These are phyloP conservation scores for Aurinia saxatilis DNA, from an alignment of 345 rosid species.

Conservation along the genomic window DNA sequence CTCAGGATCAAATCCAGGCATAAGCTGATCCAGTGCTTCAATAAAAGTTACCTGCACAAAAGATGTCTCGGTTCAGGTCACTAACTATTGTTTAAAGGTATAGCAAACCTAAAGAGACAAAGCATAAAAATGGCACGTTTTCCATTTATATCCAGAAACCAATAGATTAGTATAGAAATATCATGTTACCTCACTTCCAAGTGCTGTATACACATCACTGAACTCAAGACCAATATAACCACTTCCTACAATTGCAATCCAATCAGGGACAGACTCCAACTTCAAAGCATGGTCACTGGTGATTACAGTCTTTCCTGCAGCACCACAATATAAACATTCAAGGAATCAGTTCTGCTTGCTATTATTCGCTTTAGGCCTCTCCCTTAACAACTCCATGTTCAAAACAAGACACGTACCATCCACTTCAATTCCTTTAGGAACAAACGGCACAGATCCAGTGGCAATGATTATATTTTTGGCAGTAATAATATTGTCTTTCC, in stretches of 20 bases:
- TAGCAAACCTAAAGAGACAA: neutral
- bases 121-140: neutral
- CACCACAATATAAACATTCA: conserved; percentile 9
- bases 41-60: conserved; percentile 78
- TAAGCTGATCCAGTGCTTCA: conserved; percentile 95
- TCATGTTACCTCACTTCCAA: conserved; percentile 88
- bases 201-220: conserved; percentile 98
- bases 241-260: conserved; percentile 98
- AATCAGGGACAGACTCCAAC: conserved; percentile 89
- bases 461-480: conserved; percentile 84
- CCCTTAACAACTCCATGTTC: neutral
- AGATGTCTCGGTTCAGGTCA: conserved; percentile 4
- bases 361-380: neutral
- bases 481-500: conserved; percentile 62
- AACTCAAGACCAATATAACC: conserved; percentile 99
- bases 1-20: conserved; percentile 99
- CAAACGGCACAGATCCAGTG: conserved; percentile 97
- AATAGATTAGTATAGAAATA: neutral
- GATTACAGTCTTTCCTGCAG: conserved; percentile 97
- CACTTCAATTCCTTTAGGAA: conserved; percentile 97
- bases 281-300: conserved; percentile 99
- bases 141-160: conserved; percentile 3
- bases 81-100: neutral
- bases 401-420: conserved; percentile 54
- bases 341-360: neutral